These are phyloP conservation scores for Clitoria ternatea DNA, from an alignment of 306 rosid genomes.

Conservation along the genomic window DNA sequence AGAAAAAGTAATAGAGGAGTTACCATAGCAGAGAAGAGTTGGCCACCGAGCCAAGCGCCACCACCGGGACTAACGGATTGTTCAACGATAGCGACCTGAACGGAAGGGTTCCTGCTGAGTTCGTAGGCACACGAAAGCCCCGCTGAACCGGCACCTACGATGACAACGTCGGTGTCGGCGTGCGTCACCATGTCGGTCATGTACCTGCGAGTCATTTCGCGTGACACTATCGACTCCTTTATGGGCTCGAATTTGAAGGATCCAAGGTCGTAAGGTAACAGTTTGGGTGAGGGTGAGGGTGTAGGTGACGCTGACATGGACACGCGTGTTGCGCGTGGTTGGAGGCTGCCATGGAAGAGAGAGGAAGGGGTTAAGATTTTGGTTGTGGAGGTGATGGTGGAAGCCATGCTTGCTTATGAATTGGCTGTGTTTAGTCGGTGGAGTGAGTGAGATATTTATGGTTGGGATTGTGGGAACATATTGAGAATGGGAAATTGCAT, in stretches of 20 bases:
- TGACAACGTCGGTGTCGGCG: slow-evolving; percentile 81
- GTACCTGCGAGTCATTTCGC: slow-evolving; percentile 90
- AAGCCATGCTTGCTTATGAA: slow-evolving; percentile 39
- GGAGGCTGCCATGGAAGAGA: slow-evolving; percentile 38
- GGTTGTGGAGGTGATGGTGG: slow-evolving; percentile 33
- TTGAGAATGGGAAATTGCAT: background rate
- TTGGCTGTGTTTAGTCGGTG: background rate
- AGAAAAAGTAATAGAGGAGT: no score
- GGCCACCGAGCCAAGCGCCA: slow-evolving; percentile 96
- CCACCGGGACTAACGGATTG: slow-evolving; percentile 94
- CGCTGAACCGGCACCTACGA: slow-evolving; percentile 81
- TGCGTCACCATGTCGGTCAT: slow-evolving; percentile 84
- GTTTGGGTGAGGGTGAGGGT: no score
- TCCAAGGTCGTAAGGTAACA: slow-evolving; percentile 19
- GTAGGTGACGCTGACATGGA: slow-evolving; percentile 35
- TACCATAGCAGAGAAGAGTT: slow-evolving; percentile 91
- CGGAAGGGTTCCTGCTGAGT: slow-evolving; percentile 62
- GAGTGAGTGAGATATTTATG: background rate
- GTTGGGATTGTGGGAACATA: background rate
- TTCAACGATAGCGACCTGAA: slow-evolving; percentile 67
- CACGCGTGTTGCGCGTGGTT: slow-evolving; percentile 14
- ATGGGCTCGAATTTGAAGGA: slow-evolving; percentile 34
- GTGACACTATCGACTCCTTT: slow-evolving; percentile 64
- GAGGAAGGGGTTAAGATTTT: slow-evolving; percentile 37
- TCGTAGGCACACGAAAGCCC: slow-evolving; percentile 86